Evolutionary conservation across 768 basidiomycete genomes (phyloP), one percentile per base, ranked within the genome.

Genomic region (Suillus bovinus): DNA sequence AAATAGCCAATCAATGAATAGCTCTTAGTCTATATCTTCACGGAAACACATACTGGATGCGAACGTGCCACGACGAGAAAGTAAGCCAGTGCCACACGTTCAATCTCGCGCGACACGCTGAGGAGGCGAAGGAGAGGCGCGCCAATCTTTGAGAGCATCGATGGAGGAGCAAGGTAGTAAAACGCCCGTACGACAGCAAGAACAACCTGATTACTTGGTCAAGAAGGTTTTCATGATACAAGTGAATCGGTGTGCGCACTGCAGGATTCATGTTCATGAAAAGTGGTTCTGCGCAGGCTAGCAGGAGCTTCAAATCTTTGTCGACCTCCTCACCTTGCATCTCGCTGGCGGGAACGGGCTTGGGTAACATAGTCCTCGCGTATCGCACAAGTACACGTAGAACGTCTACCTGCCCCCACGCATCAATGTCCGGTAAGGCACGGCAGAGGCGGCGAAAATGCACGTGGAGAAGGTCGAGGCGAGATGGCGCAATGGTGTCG

Each of bases 321-420:
- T 98, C 96, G 14, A 91, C 70, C 49, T 93, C 88, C 62, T 86
- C 84, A n/a, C 75, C 73, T n/a, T 67, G 60, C 10, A 70, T 69
- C 36, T 69, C 74, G 13, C 58, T 68, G 10, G 74, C 71, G 22
- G 75, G 66, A 1, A 73, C 74, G 11, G 93, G 89, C 64, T 87
- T 80, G 2, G 85, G 83, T 36, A 97, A 80, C 93, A 96, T 96
- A 0, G 82, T 84, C 57, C 96, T 79, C 3, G 86, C 91, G 71
- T 99, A 99, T 62, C 91, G 80, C 60, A 88, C 76, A 36, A 99
- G 81, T 16, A 99, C 80, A 49, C 88, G 83, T 63, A 96, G 80
- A 22, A 94, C 74, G 52, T 88, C 85, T 7, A 90, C 85, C 74
- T 98, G 97, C 0, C 94, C 95, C 97, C 97, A 99, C 72, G 97